Evolutionary conservation across 2,329 filamentous ascomycete genomes (phyloP), one percentile per base, ranked within the genome.

Genomic region (Colletotrichum noveboracense): DNA sequence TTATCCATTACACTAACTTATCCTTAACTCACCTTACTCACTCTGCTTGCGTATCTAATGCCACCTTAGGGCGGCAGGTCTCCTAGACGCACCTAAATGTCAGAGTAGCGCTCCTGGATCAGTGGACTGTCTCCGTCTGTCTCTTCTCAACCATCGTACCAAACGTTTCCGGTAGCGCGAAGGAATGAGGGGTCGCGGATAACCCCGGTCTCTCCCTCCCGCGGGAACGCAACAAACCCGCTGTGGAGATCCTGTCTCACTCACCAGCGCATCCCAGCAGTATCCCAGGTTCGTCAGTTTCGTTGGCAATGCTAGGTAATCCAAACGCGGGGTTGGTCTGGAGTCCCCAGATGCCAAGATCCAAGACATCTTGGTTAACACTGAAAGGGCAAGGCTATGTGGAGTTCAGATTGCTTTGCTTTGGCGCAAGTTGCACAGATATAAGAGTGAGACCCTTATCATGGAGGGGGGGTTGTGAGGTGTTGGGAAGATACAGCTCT

Each of bases 271-370:
- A 30, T 56, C 21, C 56, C 24, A 36, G n/a, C 21, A 21, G n/a
- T 9, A 21, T 48, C 65, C 56, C 65, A 28, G 24, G 21, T 56
- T n/a, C 6, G 38, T 30, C 65, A 28, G 24, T 16, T 55, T 30
- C 4, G 38, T 30, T 21, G 43, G 21, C 64, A 52, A 21, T 32
- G n/a, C 26, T 32, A 7, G 36, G 34, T 10, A n/a, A 18, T 43
- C n/a, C 32, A 24, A 38, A 71, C 68, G 68, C 61, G 72, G 72
- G 72, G 72, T 74, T 38, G 34, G 28, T 71, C 72, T 71, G 68
- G 72, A 71, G 72, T 75, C 72, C 72, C 72, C 61, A 64, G 72
- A 43, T 55, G 68, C 68, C 72, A 75, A 75, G 68, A 55, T n/a
- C 26, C 38, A 18, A 12, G 65, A 26, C 12, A 24, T 70, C 36